A percentile compares a stretch with the other conserved stretches of the same genome.
Conservation (phyloP, 192 early-diverging fungal species). For the Coemansia guatemalensis region DNA sequence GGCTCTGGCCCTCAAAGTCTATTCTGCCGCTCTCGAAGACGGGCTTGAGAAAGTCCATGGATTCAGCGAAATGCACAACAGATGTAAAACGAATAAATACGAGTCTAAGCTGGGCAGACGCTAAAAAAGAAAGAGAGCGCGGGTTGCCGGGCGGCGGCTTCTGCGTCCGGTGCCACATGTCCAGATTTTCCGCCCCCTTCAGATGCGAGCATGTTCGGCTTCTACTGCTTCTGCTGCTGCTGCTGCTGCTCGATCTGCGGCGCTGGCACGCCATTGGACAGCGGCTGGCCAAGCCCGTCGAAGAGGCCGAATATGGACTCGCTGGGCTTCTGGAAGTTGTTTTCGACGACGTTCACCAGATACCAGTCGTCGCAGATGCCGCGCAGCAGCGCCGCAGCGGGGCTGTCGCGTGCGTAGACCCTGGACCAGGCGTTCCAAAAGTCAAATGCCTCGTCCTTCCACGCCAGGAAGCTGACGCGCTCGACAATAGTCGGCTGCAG, state of each 20-base stretch:
- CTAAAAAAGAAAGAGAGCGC: neutral
- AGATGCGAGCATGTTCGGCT: neutral
- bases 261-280: slow-evolving; percentile 8
- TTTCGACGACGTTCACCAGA: slow-evolving; percentile 92
- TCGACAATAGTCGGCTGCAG: slow-evolving; percentile 97
- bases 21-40: slow-evolving; percentile 48
- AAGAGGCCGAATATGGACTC: slow-evolving; percentile 52
- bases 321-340: slow-evolving; percentile 67
- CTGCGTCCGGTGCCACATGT: neutral
- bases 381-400: slow-evolving; percentile 61
- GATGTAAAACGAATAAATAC: neutral
- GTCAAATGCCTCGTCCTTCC: slow-evolving; percentile 97
- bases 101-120: neutral
- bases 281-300: slow-evolving; percentile 26
- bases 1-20: slow-evolving; percentile 48
- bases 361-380: slow-evolving; percentile 75
- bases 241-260: neutral
- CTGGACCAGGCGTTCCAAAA: slow-evolving; percentile 88
- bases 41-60: slow-evolving; percentile 42
- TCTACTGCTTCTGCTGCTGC: neutral
- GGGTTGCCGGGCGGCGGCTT: neutral
- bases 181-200: too few relatives aligned
- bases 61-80: slow-evolving; percentile 4
- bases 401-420: slow-evolving; percentile 64
- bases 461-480: slow-evolving; percentile 80